A percentile compares a stretch with the other conserved stretches of the same genome.
phyloP scores from a whole-genome alignment of 1,284 basidiomycete species.

The Microbotryum lychnidis-dioicae region DNA sequence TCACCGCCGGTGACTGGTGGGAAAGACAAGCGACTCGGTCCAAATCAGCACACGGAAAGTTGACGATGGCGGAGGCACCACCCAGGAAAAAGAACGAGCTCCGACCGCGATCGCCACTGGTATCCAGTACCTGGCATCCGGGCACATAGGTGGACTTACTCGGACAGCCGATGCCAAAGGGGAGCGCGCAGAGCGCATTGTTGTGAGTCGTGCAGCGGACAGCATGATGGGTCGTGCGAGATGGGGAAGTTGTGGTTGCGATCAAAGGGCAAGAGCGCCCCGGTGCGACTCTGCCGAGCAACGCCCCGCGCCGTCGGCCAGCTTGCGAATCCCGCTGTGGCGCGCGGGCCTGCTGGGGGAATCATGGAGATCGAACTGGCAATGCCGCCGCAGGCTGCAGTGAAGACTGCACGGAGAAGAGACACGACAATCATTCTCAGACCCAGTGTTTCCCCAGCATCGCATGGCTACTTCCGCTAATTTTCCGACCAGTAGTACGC shows the following conservation, averaged over 20 bases:
- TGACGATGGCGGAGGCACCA: not conserved
- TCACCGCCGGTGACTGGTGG: slow-evolving; percentile 32
- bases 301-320: no score
- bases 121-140: not conserved
- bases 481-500: no score
- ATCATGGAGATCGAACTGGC: no score
- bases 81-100: not conserved
- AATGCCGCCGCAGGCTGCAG: no score
- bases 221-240: slow-evolving; percentile 5
- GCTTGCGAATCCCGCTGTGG: no score
- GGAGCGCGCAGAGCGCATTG: slow-evolving; percentile 5
- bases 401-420: no score
- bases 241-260: not conserved
- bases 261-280: not conserved
- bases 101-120: not conserved
- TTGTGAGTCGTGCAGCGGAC: slow-evolving; percentile 6
- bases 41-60: not conserved
- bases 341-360: no score
- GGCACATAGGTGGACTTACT: not conserved
- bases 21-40: slow-evolving; percentile 13
- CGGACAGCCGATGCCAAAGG: not conserved
- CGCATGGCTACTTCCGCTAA: no score
- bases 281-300: no score
- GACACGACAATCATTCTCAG: no score
- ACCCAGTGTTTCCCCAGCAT: no score